Percentiles rank a stretch among this genome's conserved stretches.
Evolutionary conservation across 257 asterid genomes (phyloP).

Genomic region (Solanum gracilifrons): DNA sequence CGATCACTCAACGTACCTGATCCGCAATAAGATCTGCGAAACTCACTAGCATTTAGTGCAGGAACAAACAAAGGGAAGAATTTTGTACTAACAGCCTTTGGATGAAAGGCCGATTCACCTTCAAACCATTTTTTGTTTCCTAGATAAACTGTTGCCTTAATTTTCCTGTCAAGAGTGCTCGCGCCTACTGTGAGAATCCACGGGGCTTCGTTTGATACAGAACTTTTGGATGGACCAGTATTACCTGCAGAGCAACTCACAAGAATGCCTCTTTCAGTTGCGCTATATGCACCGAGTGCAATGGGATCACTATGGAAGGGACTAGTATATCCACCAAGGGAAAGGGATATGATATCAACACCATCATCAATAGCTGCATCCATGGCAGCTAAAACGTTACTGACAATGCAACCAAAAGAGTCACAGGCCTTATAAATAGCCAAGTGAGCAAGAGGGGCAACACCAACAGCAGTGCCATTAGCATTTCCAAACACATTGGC

Average conservation of each 20-base stretch:
- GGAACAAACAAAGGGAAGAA: slow-evolving; percentile 27
- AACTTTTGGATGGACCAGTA: slow-evolving; percentile 4
- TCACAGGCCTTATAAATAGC: slow-evolving; percentile 37
- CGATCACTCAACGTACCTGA: background rate
- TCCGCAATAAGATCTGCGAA: slow-evolving; percentile 4
- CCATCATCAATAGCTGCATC: slow-evolving; percentile 42
- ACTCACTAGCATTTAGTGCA: background rate
- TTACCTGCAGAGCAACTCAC: slow-evolving; percentile 39
- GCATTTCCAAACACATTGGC: slow-evolving; percentile 41
- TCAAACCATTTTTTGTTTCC: slow-evolving; percentile 11
- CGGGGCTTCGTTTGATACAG: slow-evolving; percentile 20
- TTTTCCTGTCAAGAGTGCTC: slow-evolving; percentile 26
- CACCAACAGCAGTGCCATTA: slow-evolving; percentile 38
- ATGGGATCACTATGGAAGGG: slow-evolving; percentile 3
- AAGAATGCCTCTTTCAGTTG: slow-evolving; percentile 31
- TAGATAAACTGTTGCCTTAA: slow-evolving; percentile 21
- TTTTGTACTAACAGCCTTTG: background rate
- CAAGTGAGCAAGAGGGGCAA: slow-evolving; percentile 51
- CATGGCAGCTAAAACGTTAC: slow-evolving; percentile 33
- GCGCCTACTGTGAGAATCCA: slow-evolving; percentile 56
- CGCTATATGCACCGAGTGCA: slow-evolving; percentile 32
- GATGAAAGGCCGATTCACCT: slow-evolving; percentile 27
- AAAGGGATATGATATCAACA: slow-evolving; percentile 23
- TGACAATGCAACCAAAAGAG: slow-evolving; percentile 16
- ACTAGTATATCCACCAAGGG: slow-evolving; percentile 3